These are phyloP conservation scores for Linum usitatissimum DNA, from an alignment of 345 rosid species.

Conservation along the genomic window DNA sequence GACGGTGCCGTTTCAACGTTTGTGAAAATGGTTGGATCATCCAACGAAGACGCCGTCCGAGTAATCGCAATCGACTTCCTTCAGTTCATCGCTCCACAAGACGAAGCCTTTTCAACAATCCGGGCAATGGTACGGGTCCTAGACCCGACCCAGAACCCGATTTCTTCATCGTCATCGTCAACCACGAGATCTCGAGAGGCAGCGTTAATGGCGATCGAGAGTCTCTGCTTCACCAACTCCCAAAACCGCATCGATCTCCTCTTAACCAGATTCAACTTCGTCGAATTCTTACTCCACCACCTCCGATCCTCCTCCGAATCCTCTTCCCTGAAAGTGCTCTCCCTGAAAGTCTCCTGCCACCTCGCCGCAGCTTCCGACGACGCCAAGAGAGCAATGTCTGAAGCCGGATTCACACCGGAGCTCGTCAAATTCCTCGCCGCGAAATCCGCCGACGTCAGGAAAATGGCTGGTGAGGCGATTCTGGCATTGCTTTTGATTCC, in stretches of 20 bases:
- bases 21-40: slow-evolving; percentile 58
- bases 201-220: slow-evolving; percentile 57
- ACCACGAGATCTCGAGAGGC: slow-evolving; percentile 49
- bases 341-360: slow-evolving; percentile 54
- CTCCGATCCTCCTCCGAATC: slow-evolving; percentile 54
- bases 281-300: slow-evolving; percentile 43
- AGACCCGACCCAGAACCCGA: slow-evolving; percentile 28
- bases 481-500: slow-evolving; percentile 47
- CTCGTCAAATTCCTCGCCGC: slow-evolving; percentile 64
- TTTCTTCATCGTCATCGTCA: slow-evolving; percentile 17
- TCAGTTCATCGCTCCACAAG: slow-evolving; percentile 48
- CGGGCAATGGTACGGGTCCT: slow-evolving; percentile 40
- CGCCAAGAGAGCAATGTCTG: slow-evolving; percentile 58
- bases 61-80: slow-evolving; percentile 58
- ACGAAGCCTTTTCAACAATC: slow-evolving; percentile 46
- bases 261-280: slow-evolving; percentile 36
- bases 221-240: slow-evolving; percentile 55
- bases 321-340: slow-evolving; percentile 54
- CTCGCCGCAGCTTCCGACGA: slow-evolving; percentile 57
- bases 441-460: slow-evolving; percentile 60
- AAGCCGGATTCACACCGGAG: slow-evolving; percentile 72
- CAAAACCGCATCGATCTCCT: slow-evolving; percentile 27
- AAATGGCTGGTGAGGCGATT: slow-evolving; percentile 66
- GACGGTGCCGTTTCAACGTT: slow-evolving; percentile 55
- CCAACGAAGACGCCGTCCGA: slow-evolving; percentile 62